phyloP scores from a whole-genome alignment of 345 rosid species.

The Heritiera fomes region DNA sequence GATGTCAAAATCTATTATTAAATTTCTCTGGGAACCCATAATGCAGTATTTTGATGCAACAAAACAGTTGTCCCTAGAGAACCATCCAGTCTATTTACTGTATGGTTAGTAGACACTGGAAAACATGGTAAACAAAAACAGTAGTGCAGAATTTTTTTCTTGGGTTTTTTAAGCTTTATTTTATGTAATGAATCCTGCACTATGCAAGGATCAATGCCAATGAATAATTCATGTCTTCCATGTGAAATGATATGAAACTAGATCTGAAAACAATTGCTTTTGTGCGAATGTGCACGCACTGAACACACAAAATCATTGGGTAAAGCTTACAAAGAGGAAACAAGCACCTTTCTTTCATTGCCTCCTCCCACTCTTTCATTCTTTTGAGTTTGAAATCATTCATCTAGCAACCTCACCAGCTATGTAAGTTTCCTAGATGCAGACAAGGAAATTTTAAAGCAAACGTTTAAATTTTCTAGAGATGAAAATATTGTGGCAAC shows the following conservation, averaged over 20 bases:
- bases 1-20: background rate
- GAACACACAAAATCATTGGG: background rate
- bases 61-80: background rate
- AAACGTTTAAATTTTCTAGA: background rate
- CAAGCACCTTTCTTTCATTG: background rate
- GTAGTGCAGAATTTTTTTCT: background rate
- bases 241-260: background rate
- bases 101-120: background rate
- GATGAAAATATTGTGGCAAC: constrained; percentile 1
- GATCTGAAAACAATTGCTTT: background rate
- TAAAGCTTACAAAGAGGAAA: background rate
- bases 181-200: too few relatives aligned
- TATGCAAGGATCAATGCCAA: background rate
- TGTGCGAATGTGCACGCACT: background rate
- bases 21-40: background rate
- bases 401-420: background rate
- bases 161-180: background rate
- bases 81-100: background rate
- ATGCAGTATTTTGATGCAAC: too few relatives aligned
- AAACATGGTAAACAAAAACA: background rate
- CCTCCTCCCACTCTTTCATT: background rate
- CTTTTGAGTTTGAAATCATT: background rate
- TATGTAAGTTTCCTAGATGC: background rate
- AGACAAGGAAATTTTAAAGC: background rate
- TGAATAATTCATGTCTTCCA: too few relatives aligned